phyloP scores from a whole-genome alignment of 305 asterid species.

The Fraxinus sp. region DNA sequence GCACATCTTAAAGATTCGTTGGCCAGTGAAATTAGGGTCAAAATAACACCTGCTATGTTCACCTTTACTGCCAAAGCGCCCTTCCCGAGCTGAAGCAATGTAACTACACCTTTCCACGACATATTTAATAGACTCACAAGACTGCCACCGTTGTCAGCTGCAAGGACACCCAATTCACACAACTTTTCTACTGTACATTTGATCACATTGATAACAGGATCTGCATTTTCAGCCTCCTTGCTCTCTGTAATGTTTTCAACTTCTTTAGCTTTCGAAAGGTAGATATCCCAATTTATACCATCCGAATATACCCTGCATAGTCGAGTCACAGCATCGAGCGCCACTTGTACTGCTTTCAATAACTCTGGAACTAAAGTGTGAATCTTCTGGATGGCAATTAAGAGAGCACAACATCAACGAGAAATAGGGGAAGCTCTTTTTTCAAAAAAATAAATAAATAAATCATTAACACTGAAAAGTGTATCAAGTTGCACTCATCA shows the following conservation, averaged over 20 bases:
- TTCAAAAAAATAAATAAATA: background rate
- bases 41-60: conserved; percentile 58
- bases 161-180: conserved; percentile 81
- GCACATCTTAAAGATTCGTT: conserved; percentile 69
- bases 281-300: conserved; percentile 64
- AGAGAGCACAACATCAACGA: conserved; percentile 17
- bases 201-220: conserved; percentile 53
- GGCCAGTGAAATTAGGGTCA: conserved; percentile 73
- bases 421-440: conserved; percentile 11
- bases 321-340: conserved; percentile 68
- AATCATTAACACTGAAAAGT: background rate
- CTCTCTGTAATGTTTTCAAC: conserved; percentile 34
- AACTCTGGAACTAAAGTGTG: conserved; percentile 50
- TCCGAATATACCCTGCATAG: conserved; percentile 75
- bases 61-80: conserved; percentile 76
- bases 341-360: conserved; percentile 59
- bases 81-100: conserved; percentile 84
- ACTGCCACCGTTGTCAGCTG: conserved; percentile 91
- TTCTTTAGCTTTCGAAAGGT: conserved; percentile 37
- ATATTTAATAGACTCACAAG: conserved; percentile 77
- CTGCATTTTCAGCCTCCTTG: conserved; percentile 48
- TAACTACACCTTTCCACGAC: conserved; percentile 95
- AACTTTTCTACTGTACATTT: conserved; percentile 59
- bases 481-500: conserved; percentile 9
- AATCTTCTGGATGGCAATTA: conserved; percentile 52